Percentiles rank a stretch among this genome's conserved stretches.
Conservation (phyloP, 148 eudicot genomes). For the Persicaria tinctoria region DNA sequence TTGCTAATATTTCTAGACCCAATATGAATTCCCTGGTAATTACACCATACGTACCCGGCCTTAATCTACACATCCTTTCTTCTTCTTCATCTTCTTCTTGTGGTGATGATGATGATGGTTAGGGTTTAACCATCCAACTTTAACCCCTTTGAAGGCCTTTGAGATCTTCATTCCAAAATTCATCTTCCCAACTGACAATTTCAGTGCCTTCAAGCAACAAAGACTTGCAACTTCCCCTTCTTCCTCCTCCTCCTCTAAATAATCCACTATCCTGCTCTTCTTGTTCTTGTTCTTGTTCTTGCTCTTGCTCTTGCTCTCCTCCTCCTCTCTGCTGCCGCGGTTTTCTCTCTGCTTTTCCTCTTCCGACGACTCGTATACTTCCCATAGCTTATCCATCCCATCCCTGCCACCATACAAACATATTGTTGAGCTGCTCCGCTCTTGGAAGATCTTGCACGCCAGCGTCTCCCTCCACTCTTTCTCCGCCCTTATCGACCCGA, state of each 20-base stretch:
- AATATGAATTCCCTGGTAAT: too few relatives aligned
- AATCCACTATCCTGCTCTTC: conserved; percentile 14
- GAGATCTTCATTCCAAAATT: conserved; percentile 55
- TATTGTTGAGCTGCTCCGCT: conserved; percentile 23
- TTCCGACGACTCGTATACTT: conserved; percentile 50
- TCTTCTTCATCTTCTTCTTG: neutral
- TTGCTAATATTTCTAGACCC: too few relatives aligned
- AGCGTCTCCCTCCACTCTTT: conserved; percentile 81
- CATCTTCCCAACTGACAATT: conserved; percentile 75
- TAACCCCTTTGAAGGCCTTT: conserved; percentile 61
- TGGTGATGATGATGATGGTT: neutral
- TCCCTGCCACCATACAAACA: conserved; percentile 21
- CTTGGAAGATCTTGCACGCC: conserved; percentile 81
- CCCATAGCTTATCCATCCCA: conserved; percentile 92
- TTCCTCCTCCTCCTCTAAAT: conserved; percentile 10
- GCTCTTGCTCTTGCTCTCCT: conserved; percentile 14
- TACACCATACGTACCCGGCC: too few relatives aligned
- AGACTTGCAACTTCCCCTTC: conserved; percentile 38
- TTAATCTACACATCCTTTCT: too few relatives aligned
- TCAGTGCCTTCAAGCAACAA: conserved; percentile 78
- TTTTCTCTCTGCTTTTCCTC: conserved; percentile 11
- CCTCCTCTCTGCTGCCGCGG: neutral
- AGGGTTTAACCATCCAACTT: conserved; percentile 15
- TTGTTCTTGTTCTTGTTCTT: conserved; percentile 16
- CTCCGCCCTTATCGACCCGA: conserved; percentile 21